Conservation (phyloP, 1,139 yeast species). For the Blastobotrys apis region DNA sequence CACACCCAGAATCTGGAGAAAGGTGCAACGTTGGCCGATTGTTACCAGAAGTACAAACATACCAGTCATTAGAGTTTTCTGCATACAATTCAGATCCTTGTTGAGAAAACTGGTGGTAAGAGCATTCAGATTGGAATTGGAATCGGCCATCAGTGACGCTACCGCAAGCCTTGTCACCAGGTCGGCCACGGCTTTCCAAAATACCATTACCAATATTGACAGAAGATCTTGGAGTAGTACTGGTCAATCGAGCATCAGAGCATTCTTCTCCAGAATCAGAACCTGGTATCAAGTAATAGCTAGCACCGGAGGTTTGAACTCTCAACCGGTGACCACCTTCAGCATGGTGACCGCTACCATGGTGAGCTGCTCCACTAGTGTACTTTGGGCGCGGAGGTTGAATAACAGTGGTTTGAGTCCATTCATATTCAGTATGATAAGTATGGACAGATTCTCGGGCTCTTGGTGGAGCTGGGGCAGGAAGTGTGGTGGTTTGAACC, state of each 20-base stretch:
- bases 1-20: not conserved
- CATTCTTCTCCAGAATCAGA: too few species aligned
- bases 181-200: not conserved
- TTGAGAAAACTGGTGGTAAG: not conserved
- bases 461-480: not conserved
- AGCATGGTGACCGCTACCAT: too few species aligned
- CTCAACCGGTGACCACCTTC: too few species aligned
- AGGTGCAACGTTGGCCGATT: not conserved
- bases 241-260: too few species aligned
- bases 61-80: constrained; percentile 8
- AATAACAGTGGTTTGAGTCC: too few species aligned
- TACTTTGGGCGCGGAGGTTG: too few species aligned
- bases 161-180: not conserved
- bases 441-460: not conserved
- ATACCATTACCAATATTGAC: not conserved
- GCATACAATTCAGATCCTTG: not conserved
- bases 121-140: not conserved
- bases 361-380: too few species aligned
- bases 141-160: not conserved
- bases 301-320: not conserved
- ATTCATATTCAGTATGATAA: too few species aligned
- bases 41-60: constrained; percentile 2
- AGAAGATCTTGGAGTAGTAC: not conserved
- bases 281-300: not conserved
- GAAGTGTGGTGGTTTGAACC: not conserved